Percentiles rank a stretch among this genome's conserved stretches.
Conservation (phyloP, 2,329 filamentous ascomycete genomes). For the Trichoderma koningiopsis region DNA sequence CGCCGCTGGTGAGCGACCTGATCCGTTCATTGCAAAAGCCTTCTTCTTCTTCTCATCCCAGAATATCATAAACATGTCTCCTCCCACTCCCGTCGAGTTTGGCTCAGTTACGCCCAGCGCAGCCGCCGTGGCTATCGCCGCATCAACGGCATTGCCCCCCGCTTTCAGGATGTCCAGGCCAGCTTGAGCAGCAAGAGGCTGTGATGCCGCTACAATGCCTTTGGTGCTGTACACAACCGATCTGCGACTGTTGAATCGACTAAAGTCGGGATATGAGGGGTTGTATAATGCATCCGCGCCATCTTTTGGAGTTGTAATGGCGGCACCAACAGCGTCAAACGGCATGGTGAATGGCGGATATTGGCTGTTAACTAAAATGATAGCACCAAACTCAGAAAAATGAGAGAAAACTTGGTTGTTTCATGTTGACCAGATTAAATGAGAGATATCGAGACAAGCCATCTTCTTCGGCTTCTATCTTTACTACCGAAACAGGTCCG, state of each 20-base stretch:
- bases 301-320: not conserved
- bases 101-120: conserved; percentile 21
- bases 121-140: conserved; percentile 20
- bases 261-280: conserved; percentile 14
- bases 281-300: not conserved
- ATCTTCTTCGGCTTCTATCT: not conserved
- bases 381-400: not conserved
- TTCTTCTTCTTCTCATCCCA: conserved; percentile 18
- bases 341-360: not conserved
- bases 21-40: conserved; percentile 12
- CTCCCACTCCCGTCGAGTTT: conserved; percentile 16
- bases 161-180: conserved; percentile 21
- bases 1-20: not conserved
- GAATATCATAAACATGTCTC: conserved; percentile 21
- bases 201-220: conserved; percentile 12
- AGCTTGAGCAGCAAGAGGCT: conserved; percentile 20
- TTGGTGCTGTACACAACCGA: conserved; percentile 21
- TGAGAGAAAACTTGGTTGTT: not conserved
- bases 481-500: conserved; percentile 12
- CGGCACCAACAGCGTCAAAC: conserved; percentile 14
- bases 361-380: not conserved
- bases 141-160: conserved; percentile 20
- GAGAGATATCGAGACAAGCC: not conserved
- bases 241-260: conserved; percentile 9
- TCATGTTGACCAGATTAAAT: not conserved